Base-by-base conservation (phyloP, 2,329 filamentous ascomycete species). In the Pochonia chlamydosporia region DNA sequence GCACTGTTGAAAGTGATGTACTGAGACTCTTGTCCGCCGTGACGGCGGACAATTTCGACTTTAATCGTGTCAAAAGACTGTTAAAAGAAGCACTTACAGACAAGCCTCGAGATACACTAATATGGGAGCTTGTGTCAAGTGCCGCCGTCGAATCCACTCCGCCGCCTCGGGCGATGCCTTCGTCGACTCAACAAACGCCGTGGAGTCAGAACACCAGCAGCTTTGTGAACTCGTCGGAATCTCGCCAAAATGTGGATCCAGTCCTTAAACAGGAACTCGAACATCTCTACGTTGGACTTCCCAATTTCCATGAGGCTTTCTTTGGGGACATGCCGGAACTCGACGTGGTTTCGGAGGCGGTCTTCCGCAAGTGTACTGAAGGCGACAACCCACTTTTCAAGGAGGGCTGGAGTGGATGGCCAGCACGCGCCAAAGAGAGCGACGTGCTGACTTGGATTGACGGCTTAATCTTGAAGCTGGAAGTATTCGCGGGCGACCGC, bases 221-320 rank as follows among this genome's bases (percentile, higher is more conserved):
- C 54, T 59, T 66, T 37, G 45, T 54, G 10, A 69, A 68, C 52
- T 67, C 63, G 1, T 66, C 63, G 4, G 62, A 69, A 48, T 48
- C 59, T 43, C 60, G 61, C 18, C 52, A 59, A 44, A 21, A 68
- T 51, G 51, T 63, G 4, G 62, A 70, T 30, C 48, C 39, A 23
- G 49, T 66, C 10, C 58, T 69, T 1, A 67, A 63, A 48, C 49
- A 63, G 36, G 63, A 68, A 44, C 58, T 69, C 39, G 60, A 61
- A 28, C 41, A 50, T 56, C 52, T 69, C 33, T 62, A 68, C 53
- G 56, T 66, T 49, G 62, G 57, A n/a, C 48, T 71, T 48, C 63
- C 39, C 14, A 21, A 54, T 16, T 69, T 71, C 48, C 39, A 60
- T 49, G 45, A 67, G 30, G 52, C 56, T 11, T 69, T 57, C 46